Conservation (phyloP, 1,284 basidiomycete genomes). For the Trichosporon sp. region DNA sequence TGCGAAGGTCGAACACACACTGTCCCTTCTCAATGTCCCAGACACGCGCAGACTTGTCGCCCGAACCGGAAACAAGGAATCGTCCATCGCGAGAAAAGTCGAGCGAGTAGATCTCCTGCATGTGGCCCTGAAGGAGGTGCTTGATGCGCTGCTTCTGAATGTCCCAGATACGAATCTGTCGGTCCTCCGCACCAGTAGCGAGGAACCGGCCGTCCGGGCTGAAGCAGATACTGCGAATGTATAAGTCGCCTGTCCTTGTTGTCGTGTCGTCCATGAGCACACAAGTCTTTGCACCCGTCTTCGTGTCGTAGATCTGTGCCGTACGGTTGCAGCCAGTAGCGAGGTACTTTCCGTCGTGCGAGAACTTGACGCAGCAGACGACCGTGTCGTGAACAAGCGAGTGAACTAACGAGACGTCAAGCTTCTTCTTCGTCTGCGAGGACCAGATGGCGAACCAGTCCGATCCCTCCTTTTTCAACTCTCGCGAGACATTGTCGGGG, state of each 20-base stretch:
- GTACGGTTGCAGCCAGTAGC: slow-evolving; percentile 88
- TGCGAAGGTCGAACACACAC: slow-evolving; percentile 51
- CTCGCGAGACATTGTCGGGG: slow-evolving; percentile 52
- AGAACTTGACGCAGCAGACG: slow-evolving; percentile 87
- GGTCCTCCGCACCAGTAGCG: slow-evolving; percentile 78
- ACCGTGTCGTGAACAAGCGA: slow-evolving; percentile 93
- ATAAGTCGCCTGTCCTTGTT: slow-evolving; percentile 63
- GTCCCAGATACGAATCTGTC: slow-evolving; percentile 84
- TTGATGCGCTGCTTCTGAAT: slow-evolving; percentile 66
- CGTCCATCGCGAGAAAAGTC: slow-evolving; percentile 77
- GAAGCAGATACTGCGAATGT: slow-evolving; percentile 78
- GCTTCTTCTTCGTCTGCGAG: slow-evolving; percentile 67
- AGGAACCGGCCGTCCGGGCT: slow-evolving; percentile 73
- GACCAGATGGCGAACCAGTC: slow-evolving; percentile 98
- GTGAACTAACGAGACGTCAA: slow-evolving; percentile 86
- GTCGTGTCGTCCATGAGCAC: slow-evolving; percentile 64
- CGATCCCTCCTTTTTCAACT: slow-evolving; percentile 67
- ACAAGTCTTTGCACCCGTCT: slow-evolving; percentile 72
- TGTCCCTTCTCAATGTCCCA: slow-evolving; percentile 71
- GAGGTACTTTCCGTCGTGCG: slow-evolving; percentile 76
- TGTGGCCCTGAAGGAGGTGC: slow-evolving; percentile 73
- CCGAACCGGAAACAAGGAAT: slow-evolving; percentile 79
- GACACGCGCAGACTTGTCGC: slow-evolving; percentile 81
- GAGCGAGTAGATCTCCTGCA: slow-evolving; percentile 84
- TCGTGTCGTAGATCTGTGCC: slow-evolving; percentile 84